Evolutionary conservation across 768 basidiomycete genomes (phyloP), one percentile per base, ranked within the genome.

Genomic region (Vararia minispora): DNA sequence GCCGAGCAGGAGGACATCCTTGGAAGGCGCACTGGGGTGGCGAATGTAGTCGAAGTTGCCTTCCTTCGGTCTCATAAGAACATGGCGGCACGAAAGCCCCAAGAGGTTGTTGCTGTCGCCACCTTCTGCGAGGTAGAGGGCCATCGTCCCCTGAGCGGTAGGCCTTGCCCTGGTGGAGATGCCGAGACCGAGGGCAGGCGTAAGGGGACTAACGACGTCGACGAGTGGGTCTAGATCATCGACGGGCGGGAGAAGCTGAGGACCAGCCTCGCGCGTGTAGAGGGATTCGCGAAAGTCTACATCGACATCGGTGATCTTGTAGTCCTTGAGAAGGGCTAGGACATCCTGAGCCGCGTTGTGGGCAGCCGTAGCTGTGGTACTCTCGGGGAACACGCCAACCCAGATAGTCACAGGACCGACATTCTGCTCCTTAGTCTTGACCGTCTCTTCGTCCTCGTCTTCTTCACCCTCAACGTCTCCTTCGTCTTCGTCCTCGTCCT

Each of bases 311-410:
- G 34, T 29, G 49, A 63, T 53, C 14, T 49, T 18, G 50, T 54
- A 48, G 33, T 49, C 16, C 46, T 55, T 43, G 49, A 66, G 63
- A 41, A 61, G 48, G 16, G 33, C 43, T 34, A 55, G 56, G 49
- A 61, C 56, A 34, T 53, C 55, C 20, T 50, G 43, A 35, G 62
- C 34, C 6, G 57, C 52, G 25, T 56, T 39, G 52, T 34, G 46
- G 5, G 64, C 61, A 31, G 32, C 48, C 20, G 47, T 47, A 42
- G 46, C 52, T 46, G 51, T 52, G 54, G 50, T 49, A 42, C 51
- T 49, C n/a, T 58, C 56, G 21, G 58, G 57, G 32, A 47, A 30
- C 29, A 65, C 60, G 3, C 63, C 64, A 12, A 66, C 47, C 65
- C 65, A 66, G 37, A 65, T 58, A 6, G 60, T 60, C 25, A 59